A percentile compares a stretch with the other conserved stretches of the same genome.
phyloP scores from a whole-genome alignment of 2,329 filamentous ascomycete species.

The Monilinia fructicola region DNA sequence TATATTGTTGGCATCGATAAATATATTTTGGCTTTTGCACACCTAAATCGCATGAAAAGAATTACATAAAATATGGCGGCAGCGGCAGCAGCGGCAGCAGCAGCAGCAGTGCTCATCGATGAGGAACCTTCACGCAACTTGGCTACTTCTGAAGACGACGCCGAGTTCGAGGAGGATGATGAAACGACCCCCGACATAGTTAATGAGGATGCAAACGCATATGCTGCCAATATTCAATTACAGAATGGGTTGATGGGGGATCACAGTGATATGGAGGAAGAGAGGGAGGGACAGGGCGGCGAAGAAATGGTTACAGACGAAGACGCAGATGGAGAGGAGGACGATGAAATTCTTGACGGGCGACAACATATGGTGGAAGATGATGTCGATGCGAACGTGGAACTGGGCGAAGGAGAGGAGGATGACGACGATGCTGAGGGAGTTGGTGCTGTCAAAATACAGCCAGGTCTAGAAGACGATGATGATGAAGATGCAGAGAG shows the following conservation, averaged over 20 bases:
- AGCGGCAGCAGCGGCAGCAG: constrained; percentile 23
- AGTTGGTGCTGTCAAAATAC: constrained; percentile 41
- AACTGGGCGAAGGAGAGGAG: constrained; percentile 45
- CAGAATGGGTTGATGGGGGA: constrained; percentile 39
- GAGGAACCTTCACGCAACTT: constrained; percentile 40
- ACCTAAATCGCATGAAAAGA: constrained; percentile 19
- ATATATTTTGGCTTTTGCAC: neutral
- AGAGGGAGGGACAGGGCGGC: constrained; percentile 34
- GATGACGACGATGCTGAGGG: constrained; percentile 44
- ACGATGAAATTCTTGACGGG: constrained; percentile 40
- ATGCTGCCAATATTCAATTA: constrained; percentile 41
- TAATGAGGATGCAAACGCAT: constrained; percentile 37
- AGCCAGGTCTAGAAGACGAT: constrained; percentile 38
- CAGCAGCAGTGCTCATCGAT: constrained; percentile 34
- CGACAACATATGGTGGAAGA: constrained; percentile 44
- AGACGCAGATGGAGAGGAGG: constrained; percentile 43
- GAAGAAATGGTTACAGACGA: constrained; percentile 38
- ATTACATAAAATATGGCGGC: constrained; percentile 22
- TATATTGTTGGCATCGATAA: neutral
- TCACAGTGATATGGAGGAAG: constrained; percentile 29
- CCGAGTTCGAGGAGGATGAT: constrained; percentile 42
- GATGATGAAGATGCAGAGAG: constrained; percentile 44
- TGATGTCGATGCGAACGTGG: constrained; percentile 44
- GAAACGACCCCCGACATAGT: constrained; percentile 34
- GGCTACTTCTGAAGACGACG: constrained; percentile 41